Percentiles rank a stretch among this genome's conserved stretches.
phyloP scores from a whole-genome alignment of 1,139 yeast species.

The Kodamaea derodonti region DNA sequence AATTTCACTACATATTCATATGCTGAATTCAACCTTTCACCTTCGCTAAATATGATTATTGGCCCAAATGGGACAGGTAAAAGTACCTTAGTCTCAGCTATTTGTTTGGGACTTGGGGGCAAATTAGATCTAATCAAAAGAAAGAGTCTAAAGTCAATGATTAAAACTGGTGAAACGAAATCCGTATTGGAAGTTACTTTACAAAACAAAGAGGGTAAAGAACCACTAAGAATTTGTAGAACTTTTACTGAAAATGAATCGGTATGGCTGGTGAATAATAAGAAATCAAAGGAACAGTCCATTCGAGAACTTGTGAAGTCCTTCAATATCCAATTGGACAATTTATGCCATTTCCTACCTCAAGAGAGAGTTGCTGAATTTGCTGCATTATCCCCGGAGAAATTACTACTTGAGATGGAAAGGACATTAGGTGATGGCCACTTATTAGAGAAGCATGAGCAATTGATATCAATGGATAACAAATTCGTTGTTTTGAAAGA shows the following conservation, averaged over 20 bases:
- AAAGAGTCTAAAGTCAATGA: constrained; percentile 67
- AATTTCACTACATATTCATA: constrained; percentile 82
- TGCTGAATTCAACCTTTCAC: constrained; percentile 78
- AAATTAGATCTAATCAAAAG: constrained; percentile 77
- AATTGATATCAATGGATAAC: constrained; percentile 51
- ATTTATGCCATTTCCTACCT: constrained; percentile 89
- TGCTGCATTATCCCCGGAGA: constrained; percentile 76
- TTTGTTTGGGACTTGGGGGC: constrained; percentile 88
- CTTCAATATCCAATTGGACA: constrained; percentile 81
- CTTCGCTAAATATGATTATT: constrained; percentile 84
- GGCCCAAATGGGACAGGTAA: constrained; percentile 99
- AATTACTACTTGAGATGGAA: constrained; percentile 72
- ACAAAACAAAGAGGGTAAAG: constrained; percentile 36
- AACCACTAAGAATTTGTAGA: constrained; percentile 33
- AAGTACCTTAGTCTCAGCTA: constrained; percentile 89
- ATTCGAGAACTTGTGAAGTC: constrained; percentile 44
- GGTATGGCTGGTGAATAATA: constrained; percentile 58
- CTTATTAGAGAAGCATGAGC: constrained; percentile 54
- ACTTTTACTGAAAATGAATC: constrained; percentile 43
- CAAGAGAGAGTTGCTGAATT: constrained; percentile 95
- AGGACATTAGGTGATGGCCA: constrained; percentile 70
- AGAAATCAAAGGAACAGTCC: constrained; percentile 36
- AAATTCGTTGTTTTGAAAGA: constrained; percentile 24
- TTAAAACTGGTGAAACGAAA: constrained; percentile 63
- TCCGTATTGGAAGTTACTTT: constrained; percentile 66